A percentile compares a stretch with the other conserved stretches of the same genome.
These are phyloP conservation scores for Raffaelea ambrosiae DNA, from an alignment of 2,329 filamentous ascomycete species.

Conservation along the genomic window DNA sequence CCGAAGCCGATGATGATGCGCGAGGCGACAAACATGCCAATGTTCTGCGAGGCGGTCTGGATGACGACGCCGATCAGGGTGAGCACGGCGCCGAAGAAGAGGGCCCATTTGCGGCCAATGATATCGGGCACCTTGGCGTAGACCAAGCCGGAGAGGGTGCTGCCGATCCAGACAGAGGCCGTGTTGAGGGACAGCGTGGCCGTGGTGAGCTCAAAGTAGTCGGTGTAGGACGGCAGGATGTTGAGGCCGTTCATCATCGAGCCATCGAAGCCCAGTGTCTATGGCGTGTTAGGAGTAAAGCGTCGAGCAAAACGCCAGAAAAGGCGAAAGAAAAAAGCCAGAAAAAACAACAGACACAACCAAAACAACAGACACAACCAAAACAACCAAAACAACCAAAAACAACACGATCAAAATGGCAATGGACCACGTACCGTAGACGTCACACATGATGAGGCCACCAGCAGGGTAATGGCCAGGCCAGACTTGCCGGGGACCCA, in stretches of 20 bases:
- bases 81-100: constrained; percentile 9
- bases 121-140: constrained; percentile 12
- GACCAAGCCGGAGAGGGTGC: constrained; percentile 5
- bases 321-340: too few relatives aligned
- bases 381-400: too few relatives aligned
- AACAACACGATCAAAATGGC: too few relatives aligned
- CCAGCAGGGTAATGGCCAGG: background rate
- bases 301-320: too few relatives aligned
- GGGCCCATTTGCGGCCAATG: constrained; percentile 15
- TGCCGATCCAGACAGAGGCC: constrained; percentile 16
- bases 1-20: constrained; percentile 16
- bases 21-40: constrained; percentile 17
- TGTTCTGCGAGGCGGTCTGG: constrained; percentile 12
- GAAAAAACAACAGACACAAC: too few relatives aligned
- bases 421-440: background rate
- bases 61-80: constrained; percentile 13
- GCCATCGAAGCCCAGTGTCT: constrained; percentile 17
- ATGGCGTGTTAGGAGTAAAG: too few relatives aligned
- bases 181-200: constrained; percentile 22
- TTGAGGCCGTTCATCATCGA: constrained; percentile 24
- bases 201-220: constrained; percentile 22
- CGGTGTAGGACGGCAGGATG: constrained; percentile 21
- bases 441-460: background rate
- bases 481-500: background rate
- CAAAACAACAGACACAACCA: too few relatives aligned